phyloP scores from a whole-genome alignment of 768 basidiomycete species.

The Boletales sp. region DNA sequence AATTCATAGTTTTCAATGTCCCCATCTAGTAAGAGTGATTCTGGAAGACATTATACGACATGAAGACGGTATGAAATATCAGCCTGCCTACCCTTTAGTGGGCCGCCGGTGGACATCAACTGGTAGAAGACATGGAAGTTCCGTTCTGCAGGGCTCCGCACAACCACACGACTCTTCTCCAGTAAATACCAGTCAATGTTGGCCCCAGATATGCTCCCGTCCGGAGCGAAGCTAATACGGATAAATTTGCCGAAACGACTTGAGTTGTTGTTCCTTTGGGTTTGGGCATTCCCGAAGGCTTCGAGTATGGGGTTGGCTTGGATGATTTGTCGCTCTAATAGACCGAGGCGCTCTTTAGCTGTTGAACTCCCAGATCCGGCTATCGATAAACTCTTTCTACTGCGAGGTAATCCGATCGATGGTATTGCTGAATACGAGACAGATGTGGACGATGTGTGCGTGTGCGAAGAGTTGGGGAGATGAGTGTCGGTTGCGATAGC shows the following conservation, averaged over 20 bases:
- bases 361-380: constrained; percentile 41
- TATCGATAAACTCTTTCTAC: constrained; percentile 48
- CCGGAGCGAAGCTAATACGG: constrained; percentile 87
- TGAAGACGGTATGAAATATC: neutral
- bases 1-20: constrained; percentile 83
- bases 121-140: constrained; percentile 99
- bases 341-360: constrained; percentile 73
- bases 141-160: constrained; percentile 82
- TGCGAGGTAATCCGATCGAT: constrained; percentile 65
- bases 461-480: constrained; percentile 53
- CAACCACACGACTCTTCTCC: constrained; percentile 95
- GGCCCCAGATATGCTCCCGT: constrained; percentile 94
- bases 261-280: constrained; percentile 97
- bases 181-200: constrained; percentile 99
- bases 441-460: constrained; percentile 61
- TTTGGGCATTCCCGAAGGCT: constrained; percentile 98
- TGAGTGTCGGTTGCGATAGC: constrained; percentile 89
- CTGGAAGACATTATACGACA: constrained; percentile 36
- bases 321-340: constrained; percentile 92
- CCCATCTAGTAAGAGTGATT: constrained; percentile 69
- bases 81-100: constrained; percentile 57
- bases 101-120: constrained; percentile 71
- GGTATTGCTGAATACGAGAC: constrained; percentile 57
- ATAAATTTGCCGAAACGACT: constrained; percentile 99
- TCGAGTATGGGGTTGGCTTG: constrained; percentile 98